These are phyloP conservation scores for Porcisia hertigi DNA, from an alignment of 208 protist species.

Conservation along the genomic window DNA sequence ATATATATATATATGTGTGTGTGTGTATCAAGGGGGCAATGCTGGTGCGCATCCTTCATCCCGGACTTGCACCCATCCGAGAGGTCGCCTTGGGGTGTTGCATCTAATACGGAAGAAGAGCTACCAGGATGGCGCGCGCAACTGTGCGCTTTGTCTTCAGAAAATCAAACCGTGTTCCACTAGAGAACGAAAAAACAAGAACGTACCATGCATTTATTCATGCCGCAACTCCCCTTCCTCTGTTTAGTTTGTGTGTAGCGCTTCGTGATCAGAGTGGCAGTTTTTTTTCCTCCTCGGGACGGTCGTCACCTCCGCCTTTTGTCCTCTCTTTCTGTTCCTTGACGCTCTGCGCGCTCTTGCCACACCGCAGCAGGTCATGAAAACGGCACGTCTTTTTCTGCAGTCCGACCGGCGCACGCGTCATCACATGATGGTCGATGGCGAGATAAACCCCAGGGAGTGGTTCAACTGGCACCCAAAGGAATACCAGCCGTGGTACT, in stretches of 20 bases:
- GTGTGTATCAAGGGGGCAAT: no score
- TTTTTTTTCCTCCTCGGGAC: background rate
- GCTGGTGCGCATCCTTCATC: no score
- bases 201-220: background rate
- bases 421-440: slow-evolving; percentile 91
- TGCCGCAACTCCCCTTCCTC: background rate
- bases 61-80: no score
- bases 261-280: background rate
- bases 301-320: background rate
- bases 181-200: background rate
- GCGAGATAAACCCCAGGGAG: slow-evolving; percentile 87
- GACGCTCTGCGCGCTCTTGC: background rate
- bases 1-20: no score
- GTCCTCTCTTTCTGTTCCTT: background rate
- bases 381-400: slow-evolving; percentile 19
- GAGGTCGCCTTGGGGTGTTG: no score
- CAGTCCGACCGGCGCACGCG: slow-evolving; percentile 87
- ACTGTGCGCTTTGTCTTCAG: background rate
- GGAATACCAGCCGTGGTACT: slow-evolving; percentile 93
- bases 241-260: background rate
- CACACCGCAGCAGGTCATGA: slow-evolving; percentile 19
- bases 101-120: no score
- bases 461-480: slow-evolving; percentile 93
- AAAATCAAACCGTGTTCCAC: background rate
- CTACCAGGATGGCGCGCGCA: background rate